Evolutionary conservation across 148 eudicot genomes (phyloP).

Genomic region (Chenopodium formosanum): DNA sequence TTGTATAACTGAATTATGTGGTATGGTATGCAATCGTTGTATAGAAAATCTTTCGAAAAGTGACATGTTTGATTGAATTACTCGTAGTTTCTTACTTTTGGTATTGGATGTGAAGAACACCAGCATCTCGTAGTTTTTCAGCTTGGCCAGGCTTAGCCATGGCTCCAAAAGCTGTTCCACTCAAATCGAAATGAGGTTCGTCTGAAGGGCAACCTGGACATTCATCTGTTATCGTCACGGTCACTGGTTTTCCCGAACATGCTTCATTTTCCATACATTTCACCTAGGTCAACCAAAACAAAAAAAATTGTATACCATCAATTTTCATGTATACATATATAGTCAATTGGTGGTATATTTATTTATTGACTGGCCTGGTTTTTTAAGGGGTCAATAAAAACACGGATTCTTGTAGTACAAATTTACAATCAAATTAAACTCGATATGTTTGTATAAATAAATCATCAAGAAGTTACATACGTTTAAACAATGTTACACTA

Average conservation of each 20-base stretch:
- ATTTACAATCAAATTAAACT: too few species aligned
- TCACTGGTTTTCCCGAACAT: constrained; percentile 70
- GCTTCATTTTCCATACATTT: constrained; percentile 50
- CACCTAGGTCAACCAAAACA: constrained; percentile 32
- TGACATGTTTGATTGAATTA: background rate
- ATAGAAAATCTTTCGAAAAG: background rate
- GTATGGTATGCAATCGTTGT: background rate
- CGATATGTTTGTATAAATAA: too few species aligned
- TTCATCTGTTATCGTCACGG: constrained; percentile 56
- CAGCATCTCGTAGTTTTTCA: constrained; percentile 50
- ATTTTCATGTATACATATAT: background rate
- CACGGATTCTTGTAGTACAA: too few species aligned
- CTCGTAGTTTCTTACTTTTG: constrained; percentile 31
- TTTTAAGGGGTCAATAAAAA: too few species aligned
- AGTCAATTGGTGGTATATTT: too few species aligned
- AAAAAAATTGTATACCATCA: background rate
- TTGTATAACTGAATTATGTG: background rate
- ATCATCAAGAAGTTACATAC: too few species aligned
- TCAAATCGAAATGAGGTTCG: constrained; percentile 62
- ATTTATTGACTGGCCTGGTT: too few species aligned
- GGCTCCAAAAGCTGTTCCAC: constrained; percentile 78
- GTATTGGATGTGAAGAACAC: constrained; percentile 48
- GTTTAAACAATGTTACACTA: too few species aligned
- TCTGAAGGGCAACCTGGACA: constrained; percentile 60
- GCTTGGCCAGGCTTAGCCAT: constrained; percentile 56